Percentiles rank a stretch among this genome's conserved stretches.
Conservation (phyloP, 2,329 filamentous ascomycete genomes). For the Blastomyces silverae region DNA sequence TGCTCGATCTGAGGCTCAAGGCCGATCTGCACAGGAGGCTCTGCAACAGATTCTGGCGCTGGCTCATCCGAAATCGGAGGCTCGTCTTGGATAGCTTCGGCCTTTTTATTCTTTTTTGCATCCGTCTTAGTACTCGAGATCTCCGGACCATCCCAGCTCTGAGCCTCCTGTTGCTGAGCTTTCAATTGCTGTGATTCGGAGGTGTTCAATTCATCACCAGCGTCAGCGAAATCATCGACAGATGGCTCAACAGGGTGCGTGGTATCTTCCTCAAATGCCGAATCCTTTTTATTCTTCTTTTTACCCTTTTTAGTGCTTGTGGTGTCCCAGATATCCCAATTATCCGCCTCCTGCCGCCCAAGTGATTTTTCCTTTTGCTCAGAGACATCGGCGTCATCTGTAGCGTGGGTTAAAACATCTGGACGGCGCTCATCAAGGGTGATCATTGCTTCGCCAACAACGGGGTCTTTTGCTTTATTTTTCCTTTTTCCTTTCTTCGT, state of each 20-base stretch:
- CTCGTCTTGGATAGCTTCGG: slow-evolving; percentile 16
- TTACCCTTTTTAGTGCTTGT: not conserved
- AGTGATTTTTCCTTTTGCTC: not conserved
- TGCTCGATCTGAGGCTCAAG: not conserved
- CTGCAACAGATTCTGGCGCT: not conserved
- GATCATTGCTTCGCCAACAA: not conserved
- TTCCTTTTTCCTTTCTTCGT: slow-evolving; percentile 11
- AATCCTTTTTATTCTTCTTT: slow-evolving; percentile 1
- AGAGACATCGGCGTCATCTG: not conserved
- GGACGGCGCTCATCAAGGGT: not conserved
- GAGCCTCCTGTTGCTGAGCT: not conserved
- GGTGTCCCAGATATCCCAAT: not conserved
- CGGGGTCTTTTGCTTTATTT: not conserved
- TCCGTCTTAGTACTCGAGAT: not conserved
- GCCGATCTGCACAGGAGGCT: not conserved
- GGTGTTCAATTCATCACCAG: not conserved
- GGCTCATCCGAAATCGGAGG: not conserved
- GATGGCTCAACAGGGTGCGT: not conserved
- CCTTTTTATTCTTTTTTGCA: slow-evolving; percentile 15
- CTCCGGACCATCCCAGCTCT: not conserved
- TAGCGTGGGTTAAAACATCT: not conserved
- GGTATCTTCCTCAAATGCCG: not conserved
- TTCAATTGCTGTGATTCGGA: not conserved
- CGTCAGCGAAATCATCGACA: not conserved
- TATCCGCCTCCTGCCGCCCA: not conserved